These are phyloP conservation scores for Lactarius akahatsu DNA, from an alignment of 768 basidiomycete genomes.

Conservation along the genomic window DNA sequence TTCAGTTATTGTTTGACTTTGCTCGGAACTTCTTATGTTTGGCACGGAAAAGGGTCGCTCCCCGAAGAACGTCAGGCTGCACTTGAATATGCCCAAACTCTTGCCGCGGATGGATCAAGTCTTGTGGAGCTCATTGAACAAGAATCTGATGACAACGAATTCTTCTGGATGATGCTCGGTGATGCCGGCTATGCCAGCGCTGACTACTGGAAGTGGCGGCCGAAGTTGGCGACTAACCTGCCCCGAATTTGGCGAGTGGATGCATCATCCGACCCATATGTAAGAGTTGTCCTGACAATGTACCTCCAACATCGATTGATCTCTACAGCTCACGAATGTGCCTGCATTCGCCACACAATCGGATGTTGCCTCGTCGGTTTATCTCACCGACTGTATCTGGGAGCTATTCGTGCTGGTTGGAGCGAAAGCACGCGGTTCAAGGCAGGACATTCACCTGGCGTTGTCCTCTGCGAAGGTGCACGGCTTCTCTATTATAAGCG, in stretches of 20 bases:
- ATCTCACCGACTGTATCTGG: constrained; percentile 73
- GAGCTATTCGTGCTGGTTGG: constrained; percentile 79
- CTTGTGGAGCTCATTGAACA: constrained; percentile 63
- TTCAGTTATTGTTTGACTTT: constrained; percentile 78
- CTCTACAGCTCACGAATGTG: constrained; percentile 48
- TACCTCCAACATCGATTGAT: constrained; percentile 5
- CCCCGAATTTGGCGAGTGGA: constrained; percentile 66
- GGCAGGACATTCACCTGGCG: constrained; percentile 61
- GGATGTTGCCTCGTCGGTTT: constrained; percentile 48
- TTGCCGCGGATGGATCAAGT: constrained; percentile 41
- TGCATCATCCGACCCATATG: constrained; percentile 22
- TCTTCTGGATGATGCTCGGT: constrained; percentile 89
- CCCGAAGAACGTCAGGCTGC: constrained; percentile 61
- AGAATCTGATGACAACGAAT: constrained; percentile 66
- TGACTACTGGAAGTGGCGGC: constrained; percentile 80
- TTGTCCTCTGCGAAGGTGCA: constrained; percentile 56
- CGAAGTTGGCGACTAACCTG: constrained; percentile 36
- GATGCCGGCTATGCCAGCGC: constrained; percentile 72
- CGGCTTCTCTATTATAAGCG: constrained; percentile 5
- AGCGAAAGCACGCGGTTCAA: constrained; percentile 56
- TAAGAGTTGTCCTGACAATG: neutral
- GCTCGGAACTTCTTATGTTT: constrained; percentile 70
- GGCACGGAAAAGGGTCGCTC: constrained; percentile 75
- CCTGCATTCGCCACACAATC: constrained; percentile 44
- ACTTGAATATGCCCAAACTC: constrained; percentile 52